phyloP scores from a whole-genome alignment of 2,329 filamentous ascomycete genomes.

The Zymoseptoria crescenta region DNA sequence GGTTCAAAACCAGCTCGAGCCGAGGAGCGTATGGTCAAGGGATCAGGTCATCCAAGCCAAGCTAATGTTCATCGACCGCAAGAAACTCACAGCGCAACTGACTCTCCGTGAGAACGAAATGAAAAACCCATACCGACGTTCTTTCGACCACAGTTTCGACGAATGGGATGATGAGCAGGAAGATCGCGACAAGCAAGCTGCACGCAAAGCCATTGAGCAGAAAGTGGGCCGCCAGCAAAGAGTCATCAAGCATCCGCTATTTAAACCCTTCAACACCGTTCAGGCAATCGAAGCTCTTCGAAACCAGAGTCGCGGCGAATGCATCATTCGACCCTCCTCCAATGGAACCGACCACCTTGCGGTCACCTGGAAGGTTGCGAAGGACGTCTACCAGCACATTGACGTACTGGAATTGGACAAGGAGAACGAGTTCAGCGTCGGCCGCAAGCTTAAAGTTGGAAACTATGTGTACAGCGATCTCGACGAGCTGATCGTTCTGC shows the following conservation, averaged over 20 bases:
- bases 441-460: conserved; percentile 73
- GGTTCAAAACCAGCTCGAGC: conserved; percentile 42
- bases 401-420: conserved; percentile 96
- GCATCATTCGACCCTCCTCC: conserved; percentile 90
- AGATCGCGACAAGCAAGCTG: conserved; percentile 69
- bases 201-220: conserved; percentile 69
- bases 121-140: conserved; percentile 61
- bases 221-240: conserved; percentile 77
- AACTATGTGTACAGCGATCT: conserved; percentile 90
- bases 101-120: conserved; percentile 77
- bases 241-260: conserved; percentile 96
- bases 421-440: conserved; percentile 91
- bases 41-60: conserved; percentile 86
- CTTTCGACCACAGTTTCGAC: conserved; percentile 56
- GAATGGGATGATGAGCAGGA: conserved; percentile 69
- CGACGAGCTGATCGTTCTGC: conserved; percentile 92
- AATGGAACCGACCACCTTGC: conserved; percentile 93
- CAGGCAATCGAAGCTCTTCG: conserved; percentile 93
- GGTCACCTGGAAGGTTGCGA: conserved; percentile 95
- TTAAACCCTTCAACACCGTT: conserved; percentile 83
- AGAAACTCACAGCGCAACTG: conserved; percentile 74
- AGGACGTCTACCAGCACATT: conserved; percentile 94
- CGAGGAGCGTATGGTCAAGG: conserved; percentile 59
- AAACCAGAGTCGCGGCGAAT: conserved; percentile 75
- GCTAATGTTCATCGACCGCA: conserved; percentile 78